Evolutionary conservation across 345 rosid genomes (phyloP).

Genomic region (Linum trigynum): DNA sequence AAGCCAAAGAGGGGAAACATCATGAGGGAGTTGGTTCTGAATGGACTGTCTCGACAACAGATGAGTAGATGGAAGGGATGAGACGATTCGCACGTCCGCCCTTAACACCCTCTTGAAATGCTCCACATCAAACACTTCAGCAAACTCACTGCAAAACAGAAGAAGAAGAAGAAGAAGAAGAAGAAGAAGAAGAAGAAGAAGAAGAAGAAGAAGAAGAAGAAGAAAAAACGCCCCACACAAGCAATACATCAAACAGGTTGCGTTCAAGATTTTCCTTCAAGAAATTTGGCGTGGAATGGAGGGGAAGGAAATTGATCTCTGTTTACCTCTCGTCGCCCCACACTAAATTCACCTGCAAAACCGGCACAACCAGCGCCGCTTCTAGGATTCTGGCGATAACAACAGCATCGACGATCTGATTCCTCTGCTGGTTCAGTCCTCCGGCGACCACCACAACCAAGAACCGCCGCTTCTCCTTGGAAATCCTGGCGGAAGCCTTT

Average conservation of each 20-base stretch:
- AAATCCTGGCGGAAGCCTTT: conserved; percentile 32
- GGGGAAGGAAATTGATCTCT: too few relatives aligned
- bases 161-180: not conserved
- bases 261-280: not conserved
- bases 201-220: not conserved
- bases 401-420: conserved; percentile 68
- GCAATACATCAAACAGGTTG: not conserved
- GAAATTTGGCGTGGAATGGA: too few relatives aligned
- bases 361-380: conserved; percentile 62
- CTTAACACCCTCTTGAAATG: conserved; percentile 56
- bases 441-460: conserved; percentile 63
- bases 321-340: conserved; percentile 70
- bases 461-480: conserved; percentile 53
- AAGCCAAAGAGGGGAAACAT: conserved; percentile 60
- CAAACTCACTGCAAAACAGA: conserved; percentile 44
- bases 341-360: conserved; percentile 54
- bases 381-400: conserved; percentile 67
- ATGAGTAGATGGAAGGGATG: conserved; percentile 66
- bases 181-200: not conserved
- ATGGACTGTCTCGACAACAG: conserved; percentile 46
- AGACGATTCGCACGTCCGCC: conserved; percentile 53
- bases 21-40: conserved; percentile 44
- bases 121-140: conserved; percentile 49
- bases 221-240: not conserved
- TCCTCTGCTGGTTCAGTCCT: conserved; percentile 63